A percentile compares a stretch with the other conserved stretches of the same genome.
Evolutionary conservation across 805 yeast genomes (phyloP).

Genomic region (Ogataea neopini): DNA sequence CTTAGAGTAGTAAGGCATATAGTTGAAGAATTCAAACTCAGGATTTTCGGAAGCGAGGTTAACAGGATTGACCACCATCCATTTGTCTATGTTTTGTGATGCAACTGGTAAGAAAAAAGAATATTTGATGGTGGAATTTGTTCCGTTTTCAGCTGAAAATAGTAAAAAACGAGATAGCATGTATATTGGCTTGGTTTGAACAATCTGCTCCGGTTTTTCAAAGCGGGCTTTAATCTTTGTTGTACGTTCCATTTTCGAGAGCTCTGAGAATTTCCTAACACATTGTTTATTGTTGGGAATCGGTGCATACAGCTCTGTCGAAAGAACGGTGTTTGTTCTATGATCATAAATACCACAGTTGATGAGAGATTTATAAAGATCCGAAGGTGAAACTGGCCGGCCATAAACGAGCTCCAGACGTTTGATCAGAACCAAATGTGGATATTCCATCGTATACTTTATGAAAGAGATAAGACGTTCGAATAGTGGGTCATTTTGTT

Average conservation of each 20-base stretch:
- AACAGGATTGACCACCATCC: slow-evolving; percentile 21
- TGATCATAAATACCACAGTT: slow-evolving; percentile 18
- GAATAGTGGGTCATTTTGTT: slow-evolving; percentile 20
- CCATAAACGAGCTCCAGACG: slow-evolving; percentile 21
- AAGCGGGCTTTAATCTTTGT: slow-evolving; percentile 1
- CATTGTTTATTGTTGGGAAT: not conserved
- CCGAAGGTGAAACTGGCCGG: slow-evolving; percentile 12
- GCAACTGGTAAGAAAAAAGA: slow-evolving; percentile 32
- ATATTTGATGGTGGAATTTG: slow-evolving; percentile 19
- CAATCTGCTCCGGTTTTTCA: slow-evolving; percentile 4
- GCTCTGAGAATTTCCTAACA: slow-evolving; percentile 4
- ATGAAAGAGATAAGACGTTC: slow-evolving; percentile 28
- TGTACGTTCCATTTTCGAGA: not conserved
- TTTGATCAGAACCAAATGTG: slow-evolving; percentile 28
- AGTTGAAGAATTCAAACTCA: slow-evolving; percentile 1
- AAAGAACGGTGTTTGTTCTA: slow-evolving; percentile 28
- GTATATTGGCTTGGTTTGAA: slow-evolving; percentile 13
- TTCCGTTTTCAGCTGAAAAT: slow-evolving; percentile 24
- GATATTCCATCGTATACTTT: slow-evolving; percentile 34
- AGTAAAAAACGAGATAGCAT: slow-evolving; percentile 21
- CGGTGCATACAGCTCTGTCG: slow-evolving; percentile 27
- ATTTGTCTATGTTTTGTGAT: slow-evolving; percentile 13
- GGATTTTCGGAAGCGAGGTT: slow-evolving; percentile 3
- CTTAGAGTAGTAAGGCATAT: slow-evolving; percentile 12
- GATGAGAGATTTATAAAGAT: slow-evolving; percentile 19